Evolutionary conservation across 1,139 yeast genomes (phyloP), one percentile per base, ranked within the genome.

Genomic region (Kluyveromyces sp.): DNA sequence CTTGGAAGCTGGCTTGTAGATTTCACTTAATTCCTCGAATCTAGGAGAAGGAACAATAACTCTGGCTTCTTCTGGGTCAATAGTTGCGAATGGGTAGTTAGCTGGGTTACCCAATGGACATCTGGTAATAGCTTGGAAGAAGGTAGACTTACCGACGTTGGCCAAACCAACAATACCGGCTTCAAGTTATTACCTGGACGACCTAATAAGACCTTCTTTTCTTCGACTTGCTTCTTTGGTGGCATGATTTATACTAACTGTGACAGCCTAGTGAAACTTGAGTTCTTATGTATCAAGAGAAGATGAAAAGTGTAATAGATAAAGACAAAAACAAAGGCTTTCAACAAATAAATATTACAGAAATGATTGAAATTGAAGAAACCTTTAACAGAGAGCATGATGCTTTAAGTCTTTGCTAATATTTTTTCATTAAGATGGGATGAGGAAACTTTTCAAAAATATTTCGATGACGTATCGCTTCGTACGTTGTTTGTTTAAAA

Each of bases 21-120:
- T 69, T 46, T 78, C 77, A 61, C 79, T 74, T 58, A 88, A 75
- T 60, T 74, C 76, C 63, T 89, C 95, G 64, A 92, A 83, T 68
- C 96, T 81, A 53, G 86, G 78, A 41, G 97, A 89, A 57, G 98
- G 98, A 49, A 92, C 98, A 63, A 85, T 83, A 51, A 90, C 96
- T 69, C 96, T 79, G 45, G 98, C 97, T 74, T 92, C 98, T 74
- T 92, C 98, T 44, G 98, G 98, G 60, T 92, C 98, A 70, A 92
- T 92, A 51, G 98, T 92, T 49, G 98, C 98, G 66, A 90, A 92
- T 35, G 98, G 98, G 67, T 90, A 92, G 70, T 92, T 92, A 54
- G 97, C 98, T 51, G 98, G 97, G 72, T 90, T 92, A 61, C 98
- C 98, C 61, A 92, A 77, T 48, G 95, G 95, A 64, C 89, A 89